A percentile compares a stretch with the other conserved stretches of the same genome.
These are phyloP conservation scores for Myxozyma nipponensis DNA, from an alignment of 805 yeast genomes.

Conservation along the genomic window DNA sequence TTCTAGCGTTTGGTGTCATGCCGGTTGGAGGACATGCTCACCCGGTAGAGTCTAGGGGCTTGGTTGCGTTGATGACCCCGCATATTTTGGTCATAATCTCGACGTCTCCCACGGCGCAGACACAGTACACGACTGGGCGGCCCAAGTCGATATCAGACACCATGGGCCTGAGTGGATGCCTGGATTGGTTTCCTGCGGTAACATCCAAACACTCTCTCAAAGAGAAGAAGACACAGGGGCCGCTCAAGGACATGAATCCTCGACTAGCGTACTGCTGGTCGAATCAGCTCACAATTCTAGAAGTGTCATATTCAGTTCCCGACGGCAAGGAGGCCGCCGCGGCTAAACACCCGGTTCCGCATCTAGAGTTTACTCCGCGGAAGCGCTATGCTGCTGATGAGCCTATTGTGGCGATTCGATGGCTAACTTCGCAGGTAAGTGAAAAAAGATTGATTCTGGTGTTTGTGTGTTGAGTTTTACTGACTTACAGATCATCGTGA, in stretches of 20 bases:
- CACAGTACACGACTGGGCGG: conserved; percentile 52
- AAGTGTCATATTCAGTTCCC: conserved; percentile 35
- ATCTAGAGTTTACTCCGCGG: conserved; percentile 40
- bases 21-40: conserved; percentile 59
- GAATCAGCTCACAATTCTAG: conserved; percentile 55
- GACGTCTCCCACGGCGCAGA: conserved; percentile 47
- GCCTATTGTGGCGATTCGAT: conserved; percentile 51
- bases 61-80: conserved; percentile 58
- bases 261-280: conserved; percentile 67
- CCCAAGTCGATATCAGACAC: conserved; percentile 42
- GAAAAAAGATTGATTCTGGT: neutral
- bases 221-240: neutral
- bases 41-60: conserved; percentile 54
- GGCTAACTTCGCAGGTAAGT: conserved; percentile 46
- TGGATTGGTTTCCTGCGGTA: conserved; percentile 63
- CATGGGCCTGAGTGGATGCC: conserved; percentile 41
- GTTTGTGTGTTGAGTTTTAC: neutral
- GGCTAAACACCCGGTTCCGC: conserved; percentile 3
- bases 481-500: conserved; percentile 36
- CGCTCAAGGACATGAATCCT: conserved; percentile 37
- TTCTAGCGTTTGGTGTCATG: conserved; percentile 47
- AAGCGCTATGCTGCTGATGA: conserved; percentile 48
- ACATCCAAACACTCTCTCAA: conserved; percentile 28
- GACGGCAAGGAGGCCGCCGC: neutral
- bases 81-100: conserved; percentile 52